phyloP scores from a whole-genome alignment of 768 basidiomycete genomes.

The Pisolithus sp. region DNA sequence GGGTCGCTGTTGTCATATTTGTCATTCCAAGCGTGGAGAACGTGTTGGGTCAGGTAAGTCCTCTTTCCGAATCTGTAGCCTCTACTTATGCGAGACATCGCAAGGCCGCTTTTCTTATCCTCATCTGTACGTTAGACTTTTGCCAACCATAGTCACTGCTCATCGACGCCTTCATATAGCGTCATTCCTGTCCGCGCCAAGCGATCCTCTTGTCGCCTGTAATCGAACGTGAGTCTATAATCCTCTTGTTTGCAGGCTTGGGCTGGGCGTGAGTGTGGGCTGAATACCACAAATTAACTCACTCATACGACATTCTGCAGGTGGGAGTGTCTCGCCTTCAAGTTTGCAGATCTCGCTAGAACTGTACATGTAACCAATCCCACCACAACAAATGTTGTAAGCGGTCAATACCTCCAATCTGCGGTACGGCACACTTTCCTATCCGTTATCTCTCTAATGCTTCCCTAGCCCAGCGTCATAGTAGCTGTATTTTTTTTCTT shows the following conservation, averaged over 20 bases:
- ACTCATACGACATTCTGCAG: conserved; percentile 25
- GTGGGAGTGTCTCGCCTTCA: conserved; percentile 63
- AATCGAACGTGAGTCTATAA: conserved; percentile 56
- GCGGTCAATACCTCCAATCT: conserved; percentile 53
- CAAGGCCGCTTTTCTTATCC: conserved; percentile 59
- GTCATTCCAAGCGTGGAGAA: conserved; percentile 44
- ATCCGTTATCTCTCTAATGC: background rate
- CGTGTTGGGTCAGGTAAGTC: conserved; percentile 50
- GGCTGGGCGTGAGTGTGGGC: conserved; percentile 55
- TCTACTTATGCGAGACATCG: conserved; percentile 1
- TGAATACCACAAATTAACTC: background rate
- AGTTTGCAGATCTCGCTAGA: conserved; percentile 54
- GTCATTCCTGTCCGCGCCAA: conserved; percentile 59
- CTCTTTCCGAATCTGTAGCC: background rate
- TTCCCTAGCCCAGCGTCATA: conserved; percentile 48
- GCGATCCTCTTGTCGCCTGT: conserved; percentile 63
- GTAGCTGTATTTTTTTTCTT: conserved; percentile 57
- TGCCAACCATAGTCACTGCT: background rate
- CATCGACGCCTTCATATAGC: conserved; percentile 30
- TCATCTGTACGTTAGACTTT: conserved; percentile 40
- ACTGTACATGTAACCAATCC: conserved; percentile 34
- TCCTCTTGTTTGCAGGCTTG: conserved; percentile 40
- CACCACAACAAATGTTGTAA: conserved; percentile 32
- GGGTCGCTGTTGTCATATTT: conserved; percentile 55
- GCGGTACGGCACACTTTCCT: conserved; percentile 22